Evolutionary conservation across 2,329 filamentous ascomycete species (phyloP), one percentile per base, ranked within the genome.

Genomic region (Ceratocystis ficicola): DNA sequence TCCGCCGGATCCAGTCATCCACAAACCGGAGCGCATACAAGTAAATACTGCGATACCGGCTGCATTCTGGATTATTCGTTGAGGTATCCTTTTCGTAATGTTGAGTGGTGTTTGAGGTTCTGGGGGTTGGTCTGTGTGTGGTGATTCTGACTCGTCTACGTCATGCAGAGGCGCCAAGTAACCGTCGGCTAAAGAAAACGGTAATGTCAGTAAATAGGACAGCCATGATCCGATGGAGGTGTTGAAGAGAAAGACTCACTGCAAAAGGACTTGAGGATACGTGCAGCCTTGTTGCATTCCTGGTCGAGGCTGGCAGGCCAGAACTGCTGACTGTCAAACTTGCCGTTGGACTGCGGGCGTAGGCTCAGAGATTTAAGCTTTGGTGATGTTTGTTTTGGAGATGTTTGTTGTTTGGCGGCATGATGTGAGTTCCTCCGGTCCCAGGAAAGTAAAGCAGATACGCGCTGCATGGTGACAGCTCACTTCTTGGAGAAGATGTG

Each of bases 1-100:
- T 48, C 93, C 93, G 32, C 92, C 92, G 17, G 91, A 92, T 59
- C 93, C 93, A 59, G 89, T 93, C 70, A 95, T 81, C 89, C 92
- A 96, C 41, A 96, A 78, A 12, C 93, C 93, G 15, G 90, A 93
- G 68, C 93, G 86, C 90, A 96, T 95, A 36, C 90, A 95, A 0
- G 92, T 96, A 77, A 96, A 96, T 70, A 97, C 89, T 65, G 90
- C 92, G 67, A 97, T 82, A 10, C 90, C 93, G 70, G 93, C 90
- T 32, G 92, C 91, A 76, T 94, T 89, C 72, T 89, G 85, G 70
- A 97, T 90, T 66, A 96, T 90, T 72, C 87, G 83, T 66, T 86
- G 79, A 0, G 93, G 93, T 32, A 97, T 96, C 77, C 91, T 94
- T 76, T 93, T 90, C 17, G 59, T 65, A 22, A 67, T 20, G n/a